Conservation (phyloP, 176 grass and related monocot species). For the Tillandsia leiboldiana region DNA sequence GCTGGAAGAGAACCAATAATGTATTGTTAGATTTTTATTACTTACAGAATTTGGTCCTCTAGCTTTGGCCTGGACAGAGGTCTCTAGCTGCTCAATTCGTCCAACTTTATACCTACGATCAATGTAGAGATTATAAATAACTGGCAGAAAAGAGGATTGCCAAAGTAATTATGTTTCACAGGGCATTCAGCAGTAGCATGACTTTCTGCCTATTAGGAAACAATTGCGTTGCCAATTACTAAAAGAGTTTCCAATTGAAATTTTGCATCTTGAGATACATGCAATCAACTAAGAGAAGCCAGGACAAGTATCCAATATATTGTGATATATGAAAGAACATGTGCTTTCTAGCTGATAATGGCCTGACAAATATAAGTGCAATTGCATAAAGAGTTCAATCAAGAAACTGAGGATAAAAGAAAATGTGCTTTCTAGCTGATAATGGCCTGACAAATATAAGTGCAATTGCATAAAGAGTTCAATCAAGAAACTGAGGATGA, state of each 20-base stretch:
- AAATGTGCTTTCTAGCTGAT: neutral
- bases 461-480: neutral
- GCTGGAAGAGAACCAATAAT: too few species aligned
- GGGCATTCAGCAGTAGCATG: constrained; percentile 5
- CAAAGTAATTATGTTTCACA: neutral
- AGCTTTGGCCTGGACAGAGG: constrained; percentile 65
- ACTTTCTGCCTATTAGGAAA: neutral
- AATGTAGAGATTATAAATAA: constrained; percentile 21
- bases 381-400: neutral
- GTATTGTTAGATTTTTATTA: neutral
- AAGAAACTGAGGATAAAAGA: neutral
- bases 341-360: too few species aligned
- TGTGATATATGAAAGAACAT: too few species aligned
- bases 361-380: too few species aligned
- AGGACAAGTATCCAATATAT: too few species aligned
- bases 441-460: too few species aligned
- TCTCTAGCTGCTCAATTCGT: constrained; percentile 93
- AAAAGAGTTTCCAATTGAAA: neutral
- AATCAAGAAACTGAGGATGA: neutral
- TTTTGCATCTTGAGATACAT: too few species aligned
- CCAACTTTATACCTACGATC: constrained; percentile 85
- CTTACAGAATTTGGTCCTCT: constrained; percentile 81
- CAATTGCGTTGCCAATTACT: neutral
- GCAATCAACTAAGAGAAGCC: too few species aligned
- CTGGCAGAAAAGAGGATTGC: neutral